A percentile compares a stretch with the other conserved stretches of the same genome.
Conservation (phyloP, 2,329 filamentous ascomycete species). For the Aureobasidium namibiae region DNA sequence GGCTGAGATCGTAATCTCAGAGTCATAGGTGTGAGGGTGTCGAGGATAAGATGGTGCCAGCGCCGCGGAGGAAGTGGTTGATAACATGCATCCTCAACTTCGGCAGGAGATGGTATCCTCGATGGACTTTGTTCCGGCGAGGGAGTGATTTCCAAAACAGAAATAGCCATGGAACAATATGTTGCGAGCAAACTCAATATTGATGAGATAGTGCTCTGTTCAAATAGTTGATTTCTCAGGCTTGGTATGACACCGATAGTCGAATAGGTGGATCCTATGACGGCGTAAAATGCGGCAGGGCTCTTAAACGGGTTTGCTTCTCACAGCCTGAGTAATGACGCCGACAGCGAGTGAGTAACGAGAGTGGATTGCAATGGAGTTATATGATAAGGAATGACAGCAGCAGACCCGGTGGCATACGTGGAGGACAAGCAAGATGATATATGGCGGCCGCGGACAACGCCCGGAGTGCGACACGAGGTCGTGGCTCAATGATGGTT, state of each 20-base stretch:
- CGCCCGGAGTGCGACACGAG: not conserved
- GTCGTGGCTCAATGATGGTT: not conserved
- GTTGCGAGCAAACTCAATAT: not conserved
- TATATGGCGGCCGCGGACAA: not conserved
- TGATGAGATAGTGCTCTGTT: not conserved
- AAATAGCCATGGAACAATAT: not conserved
- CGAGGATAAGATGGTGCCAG: not conserved
- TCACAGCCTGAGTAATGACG: not conserved
- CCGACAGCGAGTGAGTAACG: not conserved
- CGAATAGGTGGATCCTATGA: not conserved
- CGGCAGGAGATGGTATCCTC: not conserved
- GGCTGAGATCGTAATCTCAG: not conserved
- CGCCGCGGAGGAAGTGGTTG: not conserved
- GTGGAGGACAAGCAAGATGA: not conserved
- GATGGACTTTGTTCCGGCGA: not conserved
- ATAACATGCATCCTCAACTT: conserved; percentile 4
- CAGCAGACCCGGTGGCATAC: not conserved
- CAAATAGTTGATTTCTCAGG: not conserved
- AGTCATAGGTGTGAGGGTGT: not conserved
- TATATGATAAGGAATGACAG: not conserved
- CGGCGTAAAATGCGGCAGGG: not conserved
- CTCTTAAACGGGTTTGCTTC: not conserved
- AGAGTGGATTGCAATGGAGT: not conserved
- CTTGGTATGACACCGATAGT: not conserved
- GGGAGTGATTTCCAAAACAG: not conserved